Conservation (phyloP, 352 stramenopile species). For the Blastocystis sp. region DNA sequence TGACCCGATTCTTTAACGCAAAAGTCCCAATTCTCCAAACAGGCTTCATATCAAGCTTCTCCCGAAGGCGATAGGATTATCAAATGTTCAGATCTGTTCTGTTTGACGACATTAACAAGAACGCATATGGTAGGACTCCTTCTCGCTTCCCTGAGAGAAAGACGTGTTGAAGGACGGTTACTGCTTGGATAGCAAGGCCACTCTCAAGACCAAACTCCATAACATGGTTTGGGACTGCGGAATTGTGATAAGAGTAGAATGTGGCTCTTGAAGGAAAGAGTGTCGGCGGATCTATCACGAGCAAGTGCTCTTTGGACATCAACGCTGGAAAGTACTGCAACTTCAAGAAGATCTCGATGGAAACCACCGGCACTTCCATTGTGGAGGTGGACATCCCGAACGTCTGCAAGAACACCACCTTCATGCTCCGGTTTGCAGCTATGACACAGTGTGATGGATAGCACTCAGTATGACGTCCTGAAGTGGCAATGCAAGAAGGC, state of each 20-base stretch:
- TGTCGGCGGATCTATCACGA: background rate
- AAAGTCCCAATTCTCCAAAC: too few species aligned
- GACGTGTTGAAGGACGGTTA: constrained; percentile 58
- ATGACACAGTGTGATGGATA: background rate
- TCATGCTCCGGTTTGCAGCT: constrained; percentile 1
- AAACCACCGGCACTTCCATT: background rate
- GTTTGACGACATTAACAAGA: constrained; percentile 49
- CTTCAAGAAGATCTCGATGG: constrained; percentile 46
- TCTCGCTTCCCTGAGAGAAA: background rate
- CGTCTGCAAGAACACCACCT: background rate
- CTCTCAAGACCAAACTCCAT: background rate
- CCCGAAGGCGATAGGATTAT: background rate
- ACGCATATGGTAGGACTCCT: background rate
- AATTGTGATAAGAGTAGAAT: constrained; percentile 7
- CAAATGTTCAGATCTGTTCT: constrained; percentile 28
- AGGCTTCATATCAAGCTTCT: too few species aligned
- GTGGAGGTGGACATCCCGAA: constrained; percentile 9
- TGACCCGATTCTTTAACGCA: too few species aligned
- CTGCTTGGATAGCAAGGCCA: background rate
- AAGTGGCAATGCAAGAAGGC: constrained; percentile 13
- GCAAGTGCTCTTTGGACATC: background rate
- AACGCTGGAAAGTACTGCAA: background rate
- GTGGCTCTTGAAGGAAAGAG: constrained; percentile 14
- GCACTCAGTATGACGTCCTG: constrained; percentile 13
- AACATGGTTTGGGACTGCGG: background rate